Evolutionary conservation across 495 filamentous ascomycete genomes (phyloP).

Genomic region (Hyaloscypha bicolor): DNA sequence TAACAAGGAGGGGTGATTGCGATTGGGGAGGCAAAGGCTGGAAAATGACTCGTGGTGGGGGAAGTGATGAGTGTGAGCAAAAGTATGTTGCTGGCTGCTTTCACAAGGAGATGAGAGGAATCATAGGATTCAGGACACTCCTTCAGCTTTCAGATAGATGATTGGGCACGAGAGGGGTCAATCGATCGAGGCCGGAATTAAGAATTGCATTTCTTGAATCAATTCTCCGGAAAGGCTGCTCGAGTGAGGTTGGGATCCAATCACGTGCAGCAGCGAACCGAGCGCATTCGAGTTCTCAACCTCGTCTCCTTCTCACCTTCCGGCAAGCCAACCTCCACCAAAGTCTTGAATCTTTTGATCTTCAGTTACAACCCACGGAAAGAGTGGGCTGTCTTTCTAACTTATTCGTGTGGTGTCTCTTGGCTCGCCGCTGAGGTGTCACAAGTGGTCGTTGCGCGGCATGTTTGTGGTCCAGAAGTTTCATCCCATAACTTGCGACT

Average conservation of each 20-base stretch:
- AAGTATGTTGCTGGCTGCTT: not conserved
- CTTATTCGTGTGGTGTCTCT: not conserved
- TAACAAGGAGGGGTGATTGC: not conserved
- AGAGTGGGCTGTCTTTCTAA: not conserved
- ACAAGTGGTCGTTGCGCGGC: conserved; percentile 5
- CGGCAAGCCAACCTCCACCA: not conserved
- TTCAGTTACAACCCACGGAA: not conserved
- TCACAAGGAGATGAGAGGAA: not conserved
- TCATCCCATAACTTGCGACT: conserved; percentile 33
- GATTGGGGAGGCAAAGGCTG: not conserved
- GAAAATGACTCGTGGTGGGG: not conserved
- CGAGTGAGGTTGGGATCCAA: not conserved
- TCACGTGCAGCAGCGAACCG: not conserved
- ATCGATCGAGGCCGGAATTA: not conserved
- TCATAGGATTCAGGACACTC: not conserved
- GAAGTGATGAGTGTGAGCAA: not conserved
- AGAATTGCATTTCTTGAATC: not conserved
- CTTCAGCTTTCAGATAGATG: not conserved
- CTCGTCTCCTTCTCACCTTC: not conserved
- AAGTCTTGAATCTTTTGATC: not conserved
- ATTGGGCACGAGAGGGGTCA: not conserved
- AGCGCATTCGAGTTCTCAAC: not conserved
- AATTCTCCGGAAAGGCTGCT: not conserved
- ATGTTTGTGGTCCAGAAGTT: conserved; percentile 18
- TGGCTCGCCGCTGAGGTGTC: not conserved